phyloP scores from a whole-genome alignment of 495 filamentous ascomycete species.

The Penicillium diatomitis region DNA sequence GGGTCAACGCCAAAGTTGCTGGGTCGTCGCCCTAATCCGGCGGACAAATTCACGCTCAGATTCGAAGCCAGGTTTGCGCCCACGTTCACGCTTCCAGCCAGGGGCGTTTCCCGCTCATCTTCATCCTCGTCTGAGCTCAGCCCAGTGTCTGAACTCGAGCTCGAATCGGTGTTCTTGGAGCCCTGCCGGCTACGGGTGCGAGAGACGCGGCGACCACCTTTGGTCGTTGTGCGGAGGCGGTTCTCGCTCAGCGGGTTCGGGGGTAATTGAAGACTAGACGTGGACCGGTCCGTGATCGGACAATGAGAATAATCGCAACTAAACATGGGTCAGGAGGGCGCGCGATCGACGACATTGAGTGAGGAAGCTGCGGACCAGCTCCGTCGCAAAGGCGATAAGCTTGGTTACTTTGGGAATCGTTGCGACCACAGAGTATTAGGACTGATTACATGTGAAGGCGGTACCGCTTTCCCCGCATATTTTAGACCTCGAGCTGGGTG shows the following conservation, averaged over 20 bases:
- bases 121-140: constrained; percentile 44
- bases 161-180: constrained; percentile 31
- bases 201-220: constrained; percentile 26
- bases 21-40: constrained; percentile 20
- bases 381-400: constrained; percentile 6
- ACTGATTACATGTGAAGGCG: constrained; percentile 3
- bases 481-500: constrained; percentile 1
- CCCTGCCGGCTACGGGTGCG: constrained; percentile 23
- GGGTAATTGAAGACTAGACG: constrained; percentile 86
- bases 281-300: constrained; percentile 71
- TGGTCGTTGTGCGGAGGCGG: constrained; percentile 24
- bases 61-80: constrained; percentile 13
- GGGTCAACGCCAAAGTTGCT: constrained; percentile 35
- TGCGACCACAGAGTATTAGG: too few relatives aligned
- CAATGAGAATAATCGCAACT: constrained; percentile 72
- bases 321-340: constrained; percentile 53
- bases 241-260: constrained; percentile 46
- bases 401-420: not conserved
- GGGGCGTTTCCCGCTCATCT: constrained; percentile 22
- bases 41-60: constrained; percentile 14
- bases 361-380: constrained; percentile 2
- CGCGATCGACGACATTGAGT: constrained; percentile 39
- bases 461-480: constrained; percentile 16
- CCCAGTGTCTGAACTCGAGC: constrained; percentile 39
- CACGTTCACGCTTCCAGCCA: constrained; percentile 10